Evolutionary conservation across 441 rosid species (phyloP), one percentile per base, ranked within the genome.

Genomic region (Syzygium syzygioides): DNA sequence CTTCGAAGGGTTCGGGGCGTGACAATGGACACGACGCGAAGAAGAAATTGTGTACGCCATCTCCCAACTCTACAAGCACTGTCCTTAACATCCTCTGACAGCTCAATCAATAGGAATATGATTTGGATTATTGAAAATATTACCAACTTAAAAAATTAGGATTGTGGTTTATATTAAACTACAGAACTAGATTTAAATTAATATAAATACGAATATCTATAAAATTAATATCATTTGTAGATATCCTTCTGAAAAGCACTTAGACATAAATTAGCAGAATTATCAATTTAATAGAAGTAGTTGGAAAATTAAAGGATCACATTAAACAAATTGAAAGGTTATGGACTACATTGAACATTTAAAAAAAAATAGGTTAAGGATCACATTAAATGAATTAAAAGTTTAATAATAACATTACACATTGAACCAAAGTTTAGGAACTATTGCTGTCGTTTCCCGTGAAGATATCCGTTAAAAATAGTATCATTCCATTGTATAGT

Each of bases 341-440:
- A 57, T 6, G n/a, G 62, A 57, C 0, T 5, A 12, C 25, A 57
- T 14, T 57, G n/a, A 57, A 41, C 45, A 57, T 9, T 25, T 57
- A 2, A 37, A 37, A 37, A 57, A 4, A 57, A 4, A 57, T 57
- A 25, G 14, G 62, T 25, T 57, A 57, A 14, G 14, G 62, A 57
- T 6, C 26, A 57, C 9, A 57, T 57, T 57, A 28, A 57, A 57
- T 0, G 0, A 57, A 57, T 0, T 57, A 57, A 57, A 56, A 57
- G 28, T 9, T 57, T 57, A 57, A 57, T 6, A 13, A 57, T 0
- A 1, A 2, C 28, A 57, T 25, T 25, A 57, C 0, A 1, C 4
- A 57, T 57, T 57, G 25, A 4, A 28, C 62, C 14, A 57, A 57
- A 57, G 25, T 57, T 9, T 23, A 57, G 6, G 7, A 13, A 57